These are phyloP conservation scores for Marasmius sp. DNA, from an alignment of 1,284 basidiomycete species.

Conservation along the genomic window DNA sequence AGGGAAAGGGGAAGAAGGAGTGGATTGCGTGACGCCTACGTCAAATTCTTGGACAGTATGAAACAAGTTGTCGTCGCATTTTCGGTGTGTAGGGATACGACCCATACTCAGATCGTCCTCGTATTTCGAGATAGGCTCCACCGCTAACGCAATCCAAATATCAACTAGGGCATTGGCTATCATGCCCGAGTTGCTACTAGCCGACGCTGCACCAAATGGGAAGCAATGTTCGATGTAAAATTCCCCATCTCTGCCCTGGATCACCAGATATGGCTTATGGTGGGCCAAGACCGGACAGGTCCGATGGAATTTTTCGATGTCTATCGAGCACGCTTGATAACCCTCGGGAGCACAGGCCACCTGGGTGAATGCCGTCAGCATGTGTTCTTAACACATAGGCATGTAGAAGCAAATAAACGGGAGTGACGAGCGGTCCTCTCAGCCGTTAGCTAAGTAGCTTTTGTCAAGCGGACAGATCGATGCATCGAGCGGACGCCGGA, in stretches of 20 bases:
- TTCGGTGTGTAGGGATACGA: no score
- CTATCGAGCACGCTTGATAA: neutral
- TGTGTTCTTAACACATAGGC: no score
- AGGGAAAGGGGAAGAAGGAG: constrained; percentile 10
- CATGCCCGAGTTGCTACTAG: constrained; percentile 5
- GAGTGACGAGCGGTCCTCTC: no score
- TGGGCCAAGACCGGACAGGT: constrained; percentile 21
- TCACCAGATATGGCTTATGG: constrained; percentile 20
- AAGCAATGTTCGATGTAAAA: neutral
- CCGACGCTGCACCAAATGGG: neutral
- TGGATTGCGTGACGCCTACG: no score
- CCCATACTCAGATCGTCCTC: constrained; percentile 24
- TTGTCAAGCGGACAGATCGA: no score
- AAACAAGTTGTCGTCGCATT: no score
- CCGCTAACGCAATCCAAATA: constrained; percentile 16
- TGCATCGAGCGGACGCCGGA: no score
- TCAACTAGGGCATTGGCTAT: constrained; percentile 15
- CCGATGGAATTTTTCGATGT: constrained; percentile 14
- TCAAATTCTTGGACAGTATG: no score
- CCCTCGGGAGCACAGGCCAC: neutral
- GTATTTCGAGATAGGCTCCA: constrained; percentile 26
- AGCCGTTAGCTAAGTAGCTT: no score
- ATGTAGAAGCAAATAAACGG: no score
- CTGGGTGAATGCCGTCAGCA: no score
- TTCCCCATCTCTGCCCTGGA: neutral